These are phyloP conservation scores for Forsythia suspensa DNA, from an alignment of 257 asterid species.

Conservation along the genomic window DNA sequence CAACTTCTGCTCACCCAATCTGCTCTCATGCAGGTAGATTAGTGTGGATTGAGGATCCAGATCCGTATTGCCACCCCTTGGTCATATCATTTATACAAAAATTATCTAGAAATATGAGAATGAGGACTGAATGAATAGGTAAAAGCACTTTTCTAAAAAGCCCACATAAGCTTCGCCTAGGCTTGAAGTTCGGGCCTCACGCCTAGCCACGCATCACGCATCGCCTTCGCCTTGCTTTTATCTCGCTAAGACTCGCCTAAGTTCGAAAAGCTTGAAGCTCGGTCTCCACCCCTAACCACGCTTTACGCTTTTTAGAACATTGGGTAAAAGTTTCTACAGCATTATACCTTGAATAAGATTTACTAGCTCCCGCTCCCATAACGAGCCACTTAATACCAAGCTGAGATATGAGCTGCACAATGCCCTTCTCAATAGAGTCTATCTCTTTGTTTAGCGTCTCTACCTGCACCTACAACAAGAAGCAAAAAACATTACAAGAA, in stretches of 20 bases:
- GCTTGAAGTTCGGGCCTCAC: too few relatives aligned
- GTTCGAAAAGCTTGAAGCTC: too few relatives aligned
- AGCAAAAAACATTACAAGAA: slow-evolving; percentile 20
- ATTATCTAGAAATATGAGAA: neutral
- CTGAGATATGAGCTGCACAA: slow-evolving; percentile 63
- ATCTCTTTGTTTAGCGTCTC: slow-evolving; percentile 56
- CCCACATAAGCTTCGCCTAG: too few relatives aligned
- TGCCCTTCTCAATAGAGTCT: slow-evolving; percentile 74
- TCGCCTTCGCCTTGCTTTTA: too few relatives aligned
- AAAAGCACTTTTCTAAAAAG: too few relatives aligned
- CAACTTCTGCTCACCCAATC: neutral
- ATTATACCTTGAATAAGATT: slow-evolving; percentile 62
- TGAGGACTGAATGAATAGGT: neutral
- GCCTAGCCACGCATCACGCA: too few relatives aligned
- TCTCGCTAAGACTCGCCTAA: too few relatives aligned
- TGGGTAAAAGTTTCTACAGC: neutral
- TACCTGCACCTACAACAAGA: slow-evolving; percentile 53
- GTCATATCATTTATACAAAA: neutral
- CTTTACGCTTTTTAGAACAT: too few relatives aligned
- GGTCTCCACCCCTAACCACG: too few relatives aligned
- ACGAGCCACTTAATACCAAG: slow-evolving; percentile 67
- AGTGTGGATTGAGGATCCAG: too few relatives aligned
- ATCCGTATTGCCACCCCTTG: neutral
- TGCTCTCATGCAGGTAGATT: too few relatives aligned
- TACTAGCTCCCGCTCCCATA: slow-evolving; percentile 80